Base-by-base conservation (phyloP, 345 rosid species). In the Gossypium raimondii region DNA sequence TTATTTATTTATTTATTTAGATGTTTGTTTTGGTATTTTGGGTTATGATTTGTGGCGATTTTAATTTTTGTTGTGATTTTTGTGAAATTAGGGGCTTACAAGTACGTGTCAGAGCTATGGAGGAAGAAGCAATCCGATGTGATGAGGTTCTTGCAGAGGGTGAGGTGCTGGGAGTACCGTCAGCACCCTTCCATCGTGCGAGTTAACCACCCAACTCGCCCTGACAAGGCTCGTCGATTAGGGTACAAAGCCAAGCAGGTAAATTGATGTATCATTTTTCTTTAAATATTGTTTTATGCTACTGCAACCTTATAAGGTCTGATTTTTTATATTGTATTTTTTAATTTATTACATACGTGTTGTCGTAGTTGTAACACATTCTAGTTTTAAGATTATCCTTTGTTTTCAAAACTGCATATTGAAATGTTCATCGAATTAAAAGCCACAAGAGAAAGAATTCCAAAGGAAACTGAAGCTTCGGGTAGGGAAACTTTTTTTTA, bases 241-340 rank as follows among this genome's bases (percentile, higher is more conserved):
- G 99, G 98, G 38, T 96, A 93, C 91, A 96, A 96, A 82, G 99
- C 99, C 80, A 96, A 96, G 84, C 98, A 96, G 98, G 99, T 93
- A 29, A 70, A 58, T 2, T 34, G n/a, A 67, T 44, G 3, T 58
- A 22, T 48, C 17, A 10, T 17, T 2, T 10, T 47, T 55, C 25
- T 20, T 45, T 75, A 57, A 20, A 79, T 78, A 76, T 70, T 83
- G 27, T 76, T 1, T 1, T 25, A 41, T 14, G n/a, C 41, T 63
- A 27, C 74, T 72, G 52, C 55, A 80, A 70, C 65, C 71, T 77
- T 29, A 61, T 74, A 59, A 74, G n/a, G 16, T 52, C 74, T 80
- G 75, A 79, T 71, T 57, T 80, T 68, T 80, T 77, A 57, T 80
- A 68, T 38, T 80, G 81, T 80, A 74, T 72, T 56, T 80, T 48